Base-by-base conservation (phyloP, 2,329 filamentous ascomycete genomes). In the Nigrospora sphaerica region DNA sequence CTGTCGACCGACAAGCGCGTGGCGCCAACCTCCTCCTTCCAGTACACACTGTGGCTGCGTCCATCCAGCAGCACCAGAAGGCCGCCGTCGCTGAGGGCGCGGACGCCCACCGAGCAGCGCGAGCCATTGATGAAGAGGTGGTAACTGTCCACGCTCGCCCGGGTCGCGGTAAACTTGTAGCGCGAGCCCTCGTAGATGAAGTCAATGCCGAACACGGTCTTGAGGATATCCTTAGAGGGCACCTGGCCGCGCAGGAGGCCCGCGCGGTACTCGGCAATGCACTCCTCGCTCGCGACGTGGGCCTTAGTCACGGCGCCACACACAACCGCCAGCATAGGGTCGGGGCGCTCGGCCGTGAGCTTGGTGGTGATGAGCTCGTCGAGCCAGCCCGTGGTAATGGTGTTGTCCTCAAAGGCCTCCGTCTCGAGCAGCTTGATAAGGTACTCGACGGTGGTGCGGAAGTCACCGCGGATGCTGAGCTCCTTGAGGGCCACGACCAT, bases 401-500 rank as follows among this genome's bases (percentile, higher is more conserved):
- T 98, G 76, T 98, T 98, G 51, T 95, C 91, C 71, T 97, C 92
- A 63, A 98, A 98, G 49, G 91, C 93, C 53, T 95, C 92, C 0
- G 95, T 98, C 72, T 98, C 93, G 39, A 98, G 81, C 54, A 98
- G 81, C 78, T 98, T 98, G 71, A 98, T 97, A 54, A 98, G 81
- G 66, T 98, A 98, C 68, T 98, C 93, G 46, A 98, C 92, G 1
- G 93, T 98, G 45, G 93, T 98, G 63, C 91, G 81, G 80, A 98
- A 98, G 68, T 98, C 93, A 79, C 93, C 93, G 72, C 93, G 93
- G 75, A 98, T 98, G 74, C 92, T 98, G 71, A 98, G 71, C 72
- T 98, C 93, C 77, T 98, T 98, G 63, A 98, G 73, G 14, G 93
- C 93, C 57, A 98, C 87, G 56, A 98, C 91, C 93, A 98, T 98